A percentile compares a stretch with the other conserved stretches of the same genome.
These are phyloP conservation scores for Colletotrichum viniferum DNA, from an alignment of 2,329 filamentous ascomycete species.

Conservation along the genomic window DNA sequence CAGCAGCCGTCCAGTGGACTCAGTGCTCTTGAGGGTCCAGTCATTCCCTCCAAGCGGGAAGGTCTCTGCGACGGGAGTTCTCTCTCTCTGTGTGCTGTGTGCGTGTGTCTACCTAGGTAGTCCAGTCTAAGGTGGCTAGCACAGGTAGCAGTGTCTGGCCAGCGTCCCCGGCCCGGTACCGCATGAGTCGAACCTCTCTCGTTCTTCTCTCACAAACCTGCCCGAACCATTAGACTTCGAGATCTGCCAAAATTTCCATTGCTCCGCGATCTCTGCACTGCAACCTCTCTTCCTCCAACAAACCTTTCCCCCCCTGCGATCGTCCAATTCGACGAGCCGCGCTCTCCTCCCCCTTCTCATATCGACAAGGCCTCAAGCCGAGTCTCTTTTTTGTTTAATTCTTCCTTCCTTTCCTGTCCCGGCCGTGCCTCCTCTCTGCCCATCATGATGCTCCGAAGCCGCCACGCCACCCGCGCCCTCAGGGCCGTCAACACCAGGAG, in stretches of 20 bases:
- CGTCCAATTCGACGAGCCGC: conserved; percentile 21
- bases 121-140: background rate
- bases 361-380: conserved; percentile 12
- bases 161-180: background rate
- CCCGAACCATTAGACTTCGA: background rate
- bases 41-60: background rate
- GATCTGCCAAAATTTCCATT: conserved; percentile 5
- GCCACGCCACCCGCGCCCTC: conserved; percentile 52
- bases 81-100: background rate
- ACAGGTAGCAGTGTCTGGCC: background rate
- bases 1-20: background rate
- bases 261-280: conserved; percentile 2
- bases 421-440: conserved; percentile 9
- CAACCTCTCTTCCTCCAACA: background rate
- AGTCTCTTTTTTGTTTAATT: background rate
- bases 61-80: background rate
- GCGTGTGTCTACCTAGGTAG: background rate
- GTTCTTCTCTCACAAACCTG: background rate
- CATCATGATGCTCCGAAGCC: conserved; percentile 51
- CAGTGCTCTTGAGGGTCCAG: background rate
- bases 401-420: background rate
- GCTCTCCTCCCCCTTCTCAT: background rate
- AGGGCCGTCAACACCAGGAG: conserved; percentile 44
- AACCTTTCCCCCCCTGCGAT: background rate
- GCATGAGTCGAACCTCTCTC: background rate